Evolutionary conservation across 176 grass and related monocot genomes (phyloP), one percentile per base, ranked within the genome.

Genomic region (Chloris gayana): DNA sequence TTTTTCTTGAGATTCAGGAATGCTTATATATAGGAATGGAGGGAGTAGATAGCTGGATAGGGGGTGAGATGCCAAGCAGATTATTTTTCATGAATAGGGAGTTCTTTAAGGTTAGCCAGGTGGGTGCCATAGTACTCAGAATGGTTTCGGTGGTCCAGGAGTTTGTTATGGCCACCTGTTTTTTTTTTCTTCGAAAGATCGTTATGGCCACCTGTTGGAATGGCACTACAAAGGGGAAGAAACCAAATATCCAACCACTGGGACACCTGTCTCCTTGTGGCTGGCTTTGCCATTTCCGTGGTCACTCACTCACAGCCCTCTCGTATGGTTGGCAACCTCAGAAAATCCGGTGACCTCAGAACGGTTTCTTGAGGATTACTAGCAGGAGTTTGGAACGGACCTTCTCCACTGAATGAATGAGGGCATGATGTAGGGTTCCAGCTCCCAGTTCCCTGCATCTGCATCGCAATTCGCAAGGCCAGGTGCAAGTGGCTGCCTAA

Each of bases 201-300:
- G 58, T 83, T 66, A 29, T 46, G 39, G 15, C 46, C 15, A 60
- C 74, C 31, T 21, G 86, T 80, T 80, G 50, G 75, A 79, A 69
- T 84, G 81, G 32, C 80, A 25, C 68, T 47, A 27, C 44, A 72
- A 6, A 14, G 35, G 35, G 35, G 30, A 72, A 45, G 25, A 64
- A 54, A 64, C 59, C 54, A 57, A 67, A 39, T 32, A 38, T 24
- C 67, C 80, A 87, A 78, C 74, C 59, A 87, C 66, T 57, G 41
- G 41, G 21, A 57, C 69, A 61, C 39, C 35, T 30, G 78, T 31
- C 66, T 56, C 30, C 31, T 72, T 49, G 61, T 66, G 49, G 60
- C 37, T 80, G 38, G 25, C 3, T 24, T 61, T 61, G 25, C 58
- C 58, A 14, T 61, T 61, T 29, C 25, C 6, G 12, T 61, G 24